Evolutionary conservation across 768 basidiomycete species (phyloP).

Genomic region (Myochromella boudieri): DNA sequence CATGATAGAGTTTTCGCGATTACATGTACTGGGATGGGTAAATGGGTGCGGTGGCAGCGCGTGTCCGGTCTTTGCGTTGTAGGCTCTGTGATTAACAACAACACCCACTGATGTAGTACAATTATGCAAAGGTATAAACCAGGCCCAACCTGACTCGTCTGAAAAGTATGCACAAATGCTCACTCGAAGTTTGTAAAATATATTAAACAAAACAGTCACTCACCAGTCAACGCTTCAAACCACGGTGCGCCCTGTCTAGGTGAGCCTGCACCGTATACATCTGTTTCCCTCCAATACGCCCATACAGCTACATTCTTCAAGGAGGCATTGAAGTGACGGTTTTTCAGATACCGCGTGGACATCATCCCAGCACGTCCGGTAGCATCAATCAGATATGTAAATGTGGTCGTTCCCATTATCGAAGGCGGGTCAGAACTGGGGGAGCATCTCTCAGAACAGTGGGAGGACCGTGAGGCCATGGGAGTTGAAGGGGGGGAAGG

Average conservation of each 20-base stretch:
- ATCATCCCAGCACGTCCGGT: slow-evolving; percentile 72
- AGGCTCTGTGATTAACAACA: slow-evolving; percentile 56
- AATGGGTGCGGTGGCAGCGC: slow-evolving; percentile 29
- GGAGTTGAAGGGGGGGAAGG: slow-evolving; percentile 43
- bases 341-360: slow-evolving; percentile 68
- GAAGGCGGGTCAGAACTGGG: slow-evolving; percentile 12
- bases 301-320: slow-evolving; percentile 75
- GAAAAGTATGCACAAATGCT: not conserved
- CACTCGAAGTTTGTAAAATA: no score
- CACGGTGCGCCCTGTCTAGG: slow-evolving; percentile 57
- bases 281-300: slow-evolving; percentile 69
- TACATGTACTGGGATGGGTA: slow-evolving; percentile 22
- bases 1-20: slow-evolving; percentile 25
- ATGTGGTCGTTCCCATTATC: slow-evolving; percentile 52
- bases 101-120: slow-evolving; percentile 63
- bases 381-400: slow-evolving; percentile 72
- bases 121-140: slow-evolving; percentile 70
- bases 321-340: slow-evolving; percentile 65
- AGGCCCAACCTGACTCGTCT: slow-evolving; percentile 74
- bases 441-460: slow-evolving; percentile 17
- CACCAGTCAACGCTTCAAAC: slow-evolving; percentile 73
- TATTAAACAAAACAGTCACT: no score
- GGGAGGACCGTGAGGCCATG: slow-evolving; percentile 25
- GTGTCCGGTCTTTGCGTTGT: slow-evolving; percentile 37
- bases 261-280: slow-evolving; percentile 50